Evolutionary conservation across 179 eudicot species (phyloP), one percentile per base, ranked within the genome.

Genomic region (Heliamphora pulchella): DNA sequence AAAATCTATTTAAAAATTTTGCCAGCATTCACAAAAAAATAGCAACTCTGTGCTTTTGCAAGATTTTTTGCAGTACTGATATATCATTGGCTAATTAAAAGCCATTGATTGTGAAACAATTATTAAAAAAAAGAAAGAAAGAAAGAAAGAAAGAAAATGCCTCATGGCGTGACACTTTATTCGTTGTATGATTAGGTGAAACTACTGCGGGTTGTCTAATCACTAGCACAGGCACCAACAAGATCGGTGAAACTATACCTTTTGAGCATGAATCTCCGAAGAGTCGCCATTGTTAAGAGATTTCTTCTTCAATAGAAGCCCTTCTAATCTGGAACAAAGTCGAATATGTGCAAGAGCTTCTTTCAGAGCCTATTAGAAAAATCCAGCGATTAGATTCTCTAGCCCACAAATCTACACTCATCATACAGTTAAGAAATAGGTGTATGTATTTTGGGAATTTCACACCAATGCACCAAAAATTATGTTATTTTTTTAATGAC

Each of bases 301-400:
- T 87, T 89, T 93, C 86, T 87, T 91, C 85, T 87, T 87, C 77
- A 91, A 59, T 82, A 91, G 84, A 75, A 91, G 88, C 58, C 87
- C 90, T 86, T 90, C 91, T 70, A 93, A 80, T 81, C 81, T 89
- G 76, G 91, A 88, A 81, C 90, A 91, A 78, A 85, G 55, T 69
- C 91, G 88, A 80, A 91, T 80, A 80, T 85, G 93, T 41, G 87
- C 78, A 83, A 90, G 92, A 74, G 87, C 91, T 81, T 85, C 86
- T 80, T 87, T 87, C 65, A 86, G 82, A 78, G 84, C 89, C 92
- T 90, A 81, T 66, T 71, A 53, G 72, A 78, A 74, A 50, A 76
- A 76, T 10, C 39, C n/a, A 71, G 43, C 58, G 55, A 58, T 74
- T 57, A 81, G 61, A 75, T 71, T 59, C 53, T 31, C 44, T 2